Base-by-base conservation (phyloP, 306 rosid genomes). In the Quercus alba region DNA sequence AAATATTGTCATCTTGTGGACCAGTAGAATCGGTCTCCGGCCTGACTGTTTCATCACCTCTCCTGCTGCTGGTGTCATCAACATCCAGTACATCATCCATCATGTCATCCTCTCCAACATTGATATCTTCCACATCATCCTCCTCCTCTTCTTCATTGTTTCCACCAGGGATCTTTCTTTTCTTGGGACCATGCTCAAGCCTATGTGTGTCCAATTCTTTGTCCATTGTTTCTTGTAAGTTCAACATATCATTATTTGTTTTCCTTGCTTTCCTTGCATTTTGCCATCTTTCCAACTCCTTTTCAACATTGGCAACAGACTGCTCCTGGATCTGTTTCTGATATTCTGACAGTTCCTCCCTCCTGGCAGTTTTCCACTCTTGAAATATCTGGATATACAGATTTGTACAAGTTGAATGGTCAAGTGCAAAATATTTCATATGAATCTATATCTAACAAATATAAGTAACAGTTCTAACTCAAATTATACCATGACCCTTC, bases 141-240 rank as follows among this genome's bases (percentile, higher is more conserved):
- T 93, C 97, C 49, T 93, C 98, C 19, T 94, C 96, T 11, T 91
- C 98, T 81, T 93, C 98, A 5, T 89, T 89, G 88, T 79, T 87
- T 67, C 93, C 96, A 5, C 79, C 97, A 0, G 97, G 96, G 81
- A 95, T 91, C 83, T 84, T 93, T 75, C 97, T 88, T 81, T 88
- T 95, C 90, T 95, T 95, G 52, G 99, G 99, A 79, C 99, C 99
- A 74, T 95, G 98, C 92, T 95, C 99, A 23, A 95, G 96, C 90
- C 99, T 90, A 76, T 95, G 99, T 26, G 92, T 93, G 76, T 95
- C 99, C 83, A 95, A 77, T 80, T 95, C 99, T 88, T 93, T 89
- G 91, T 96, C 99, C 99, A 96, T 96, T 55, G 97, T 96, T 86
- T 96, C 98, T 84, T 96, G 99, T 80, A 96, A 88, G 87, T 93